These are phyloP conservation scores for Selaginella tamariscina DNA, from an alignment of 75 land plant species.

Conservation along the genomic window DNA sequence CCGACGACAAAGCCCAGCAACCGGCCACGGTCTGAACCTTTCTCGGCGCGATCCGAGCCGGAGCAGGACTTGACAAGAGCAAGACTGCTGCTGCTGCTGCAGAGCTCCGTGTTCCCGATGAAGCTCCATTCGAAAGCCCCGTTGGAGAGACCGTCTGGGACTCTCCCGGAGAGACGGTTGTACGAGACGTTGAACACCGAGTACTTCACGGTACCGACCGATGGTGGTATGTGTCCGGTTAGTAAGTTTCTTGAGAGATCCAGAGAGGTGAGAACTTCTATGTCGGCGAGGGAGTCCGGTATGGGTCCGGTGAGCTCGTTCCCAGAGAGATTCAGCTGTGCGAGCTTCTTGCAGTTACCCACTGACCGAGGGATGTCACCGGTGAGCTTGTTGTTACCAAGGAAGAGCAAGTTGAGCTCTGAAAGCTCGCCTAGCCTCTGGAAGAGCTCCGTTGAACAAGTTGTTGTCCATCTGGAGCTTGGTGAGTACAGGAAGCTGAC, in stretches of 20 bases:
- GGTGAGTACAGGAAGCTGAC: slow-evolving; percentile 46
- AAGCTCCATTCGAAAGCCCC: slow-evolving; percentile 34
- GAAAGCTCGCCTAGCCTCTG: too few relatives aligned
- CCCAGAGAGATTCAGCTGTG: background rate
- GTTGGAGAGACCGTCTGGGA: background rate
- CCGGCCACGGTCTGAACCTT: background rate
- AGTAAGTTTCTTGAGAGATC: background rate
- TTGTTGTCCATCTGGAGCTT: slow-evolving; percentile 16
- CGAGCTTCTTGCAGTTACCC: too few relatives aligned
- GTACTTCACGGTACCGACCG: background rate
- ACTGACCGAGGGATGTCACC: too few relatives aligned
- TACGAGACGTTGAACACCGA: background rate
- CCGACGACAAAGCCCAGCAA: background rate
- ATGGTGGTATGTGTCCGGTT: background rate
- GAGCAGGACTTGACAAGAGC: background rate
- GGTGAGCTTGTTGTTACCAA: too few relatives aligned
- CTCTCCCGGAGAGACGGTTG: background rate
- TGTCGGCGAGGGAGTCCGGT: slow-evolving; percentile 45
- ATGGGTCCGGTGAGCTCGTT: slow-evolving; percentile 49
- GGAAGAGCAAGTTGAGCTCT: too few relatives aligned
- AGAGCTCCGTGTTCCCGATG: slow-evolving; percentile 46
- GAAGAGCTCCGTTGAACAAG: background rate
- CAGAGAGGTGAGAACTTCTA: slow-evolving; percentile 40
- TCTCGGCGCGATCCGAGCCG: background rate
- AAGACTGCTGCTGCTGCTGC: slow-evolving; percentile 17